Evolutionary conservation across 139 green algal genomes (phyloP), one percentile per base, ranked within the genome.

Genomic region (Spirogloea muscicola): DNA sequence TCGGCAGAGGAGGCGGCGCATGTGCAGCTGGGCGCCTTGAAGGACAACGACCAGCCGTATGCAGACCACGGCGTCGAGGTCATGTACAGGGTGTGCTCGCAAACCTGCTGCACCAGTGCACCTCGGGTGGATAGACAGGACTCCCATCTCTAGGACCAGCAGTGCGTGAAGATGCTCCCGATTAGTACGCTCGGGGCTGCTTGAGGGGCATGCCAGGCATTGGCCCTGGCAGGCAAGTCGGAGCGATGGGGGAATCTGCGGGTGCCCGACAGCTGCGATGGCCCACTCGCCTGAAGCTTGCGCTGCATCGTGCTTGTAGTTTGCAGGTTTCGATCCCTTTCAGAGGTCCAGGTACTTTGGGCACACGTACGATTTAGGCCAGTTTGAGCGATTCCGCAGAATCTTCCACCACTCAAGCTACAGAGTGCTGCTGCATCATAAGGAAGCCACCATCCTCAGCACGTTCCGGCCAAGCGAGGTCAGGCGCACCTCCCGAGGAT

Each of bases 71-170:
- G 74, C 31, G 43, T 81, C 2, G 74, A 81, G 40, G 66, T 81
- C 43, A 71, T 81, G 74, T 81, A 81, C 36, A 27, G 72, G 31
- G 68, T 77, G n/a, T 57, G 68, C n/a, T n/a, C n/a, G n/a, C n/a
- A n/a, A n/a, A n/a, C n/a, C n/a, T n/a, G n/a, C n/a, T n/a, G n/a
- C n/a, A n/a, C n/a, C n/a, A n/a, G n/a, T n/a, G n/a, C n/a, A n/a
- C n/a, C n/a, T n/a, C n/a, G n/a, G n/a, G n/a, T n/a, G n/a, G n/a
- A n/a, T n/a, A n/a, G n/a, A n/a, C n/a, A n/a, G n/a, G n/a, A n/a
- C n/a, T n/a, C n/a, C n/a, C n/a, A n/a, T n/a, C n/a, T n/a, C n/a
- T n/a, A n/a, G n/a, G n/a, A n/a, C n/a, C n/a, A n/a, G n/a, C n/a
- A n/a, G n/a, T n/a, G n/a, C n/a, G n/a, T n/a, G n/a, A n/a, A n/a